Evolutionary conservation across 495 filamentous ascomycete species (phyloP).

Genomic region (Trichoderma erinaceum): DNA sequence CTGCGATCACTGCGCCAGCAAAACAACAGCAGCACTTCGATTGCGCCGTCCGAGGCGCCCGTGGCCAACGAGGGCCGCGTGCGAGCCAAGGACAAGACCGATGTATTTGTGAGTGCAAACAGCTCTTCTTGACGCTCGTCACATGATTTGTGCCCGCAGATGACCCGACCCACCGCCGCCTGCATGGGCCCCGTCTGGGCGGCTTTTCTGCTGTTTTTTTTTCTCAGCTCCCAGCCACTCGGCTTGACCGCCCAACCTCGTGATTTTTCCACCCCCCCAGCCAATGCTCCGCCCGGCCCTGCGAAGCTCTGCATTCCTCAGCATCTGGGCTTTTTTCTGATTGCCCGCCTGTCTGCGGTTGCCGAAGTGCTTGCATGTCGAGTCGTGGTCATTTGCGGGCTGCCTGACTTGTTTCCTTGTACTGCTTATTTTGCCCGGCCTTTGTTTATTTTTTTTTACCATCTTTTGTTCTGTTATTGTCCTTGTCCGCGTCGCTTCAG

Average conservation of each 20-base stretch:
- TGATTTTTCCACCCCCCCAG: slow-evolving; percentile 11
- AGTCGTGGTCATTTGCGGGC: slow-evolving; percentile 16
- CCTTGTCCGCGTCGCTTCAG: slow-evolving; percentile 17
- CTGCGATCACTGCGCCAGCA: slow-evolving; percentile 62
- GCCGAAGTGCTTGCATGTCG: slow-evolving; percentile 10
- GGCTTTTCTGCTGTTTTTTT: slow-evolving; percentile 17
- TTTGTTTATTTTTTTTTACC: slow-evolving; percentile 6
- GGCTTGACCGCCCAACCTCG: slow-evolving; percentile 9
- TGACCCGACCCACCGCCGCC: slow-evolving; percentile 1
- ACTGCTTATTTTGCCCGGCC: neutral
- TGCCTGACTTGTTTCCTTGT: neutral
- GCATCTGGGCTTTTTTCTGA: neutral
- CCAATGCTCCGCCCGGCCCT: slow-evolving; percentile 8
- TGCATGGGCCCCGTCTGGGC: neutral
- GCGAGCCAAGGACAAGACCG: slow-evolving; percentile 76
- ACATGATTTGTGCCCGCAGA: slow-evolving; percentile 11
- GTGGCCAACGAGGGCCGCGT: slow-evolving; percentile 82
- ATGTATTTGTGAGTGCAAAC: slow-evolving; percentile 77
- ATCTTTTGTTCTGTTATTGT: slow-evolving; percentile 5
- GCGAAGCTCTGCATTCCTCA: slow-evolving; percentile 8
- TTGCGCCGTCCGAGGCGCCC: slow-evolving; percentile 36
- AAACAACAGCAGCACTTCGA: slow-evolving; percentile 7
- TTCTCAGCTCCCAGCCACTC: slow-evolving; percentile 14
- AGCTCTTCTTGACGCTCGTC: neutral
- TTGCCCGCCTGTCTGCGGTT: neutral